Conservation (phyloP, 2,329 filamentous ascomycete species). For the Penicillium rolfsii region DNA sequence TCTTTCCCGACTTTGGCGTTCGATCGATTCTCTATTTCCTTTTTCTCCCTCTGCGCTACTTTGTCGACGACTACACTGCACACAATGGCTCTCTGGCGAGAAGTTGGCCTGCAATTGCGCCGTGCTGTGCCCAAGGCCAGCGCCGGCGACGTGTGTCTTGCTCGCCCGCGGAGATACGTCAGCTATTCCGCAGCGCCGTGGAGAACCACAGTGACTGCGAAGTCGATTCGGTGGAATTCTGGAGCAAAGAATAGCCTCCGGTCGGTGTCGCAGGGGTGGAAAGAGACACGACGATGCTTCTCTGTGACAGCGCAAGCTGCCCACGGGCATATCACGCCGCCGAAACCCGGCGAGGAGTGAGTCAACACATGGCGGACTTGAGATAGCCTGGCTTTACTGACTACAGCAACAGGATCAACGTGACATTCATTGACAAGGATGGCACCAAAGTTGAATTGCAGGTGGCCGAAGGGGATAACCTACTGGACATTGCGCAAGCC, state of each 20-base stretch:
- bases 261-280: conserved; percentile 29
- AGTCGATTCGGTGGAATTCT: conserved; percentile 18
- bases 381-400: conserved; percentile 11
- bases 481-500: conserved; percentile 91
- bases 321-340: conserved; percentile 81
- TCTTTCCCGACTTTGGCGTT: conserved; percentile 11
- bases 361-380: conserved; percentile 36
- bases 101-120: conserved; percentile 39
- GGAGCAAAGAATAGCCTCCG: conserved; percentile 18
- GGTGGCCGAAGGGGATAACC: conserved; percentile 84
- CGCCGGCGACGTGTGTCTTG: conserved; percentile 55
- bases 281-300: conserved; percentile 58
- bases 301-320: conserved; percentile 62
- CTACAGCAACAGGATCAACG: conserved; percentile 64
- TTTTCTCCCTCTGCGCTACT: conserved; percentile 24
- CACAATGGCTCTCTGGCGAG: conserved; percentile 41
- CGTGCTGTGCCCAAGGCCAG: conserved; percentile 61
- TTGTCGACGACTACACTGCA: conserved; percentile 9
- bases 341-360: conserved; percentile 90
- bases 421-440: conserved; percentile 95
- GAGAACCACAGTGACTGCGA: conserved; percentile 22
- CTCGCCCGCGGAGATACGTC: conserved; percentile 36
- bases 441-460: conserved; percentile 73
- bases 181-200: conserved; percentile 29
- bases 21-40: conserved; percentile 2